These are phyloP conservation scores for Paecilomyces formosus DNA, from an alignment of 2,329 filamentous ascomycete genomes.

Conservation along the genomic window DNA sequence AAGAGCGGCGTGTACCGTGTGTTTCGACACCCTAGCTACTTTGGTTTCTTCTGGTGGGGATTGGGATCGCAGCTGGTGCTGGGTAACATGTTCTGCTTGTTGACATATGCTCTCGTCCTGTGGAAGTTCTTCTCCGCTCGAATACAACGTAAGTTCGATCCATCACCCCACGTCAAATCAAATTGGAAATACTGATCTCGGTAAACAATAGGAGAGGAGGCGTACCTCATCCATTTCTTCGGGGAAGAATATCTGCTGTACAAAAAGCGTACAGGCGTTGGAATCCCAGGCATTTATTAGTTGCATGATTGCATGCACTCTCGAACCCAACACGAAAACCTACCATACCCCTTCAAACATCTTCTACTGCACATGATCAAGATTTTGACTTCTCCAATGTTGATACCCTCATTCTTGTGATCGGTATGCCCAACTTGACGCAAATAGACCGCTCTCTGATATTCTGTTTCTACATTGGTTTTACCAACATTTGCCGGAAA, in stretches of 20 bases:
- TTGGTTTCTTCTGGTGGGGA: conserved; percentile 98
- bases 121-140: conserved; percentile 77
- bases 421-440: background rate
- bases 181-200: conserved; percentile 4
- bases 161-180: background rate
- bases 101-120: conserved; percentile 65
- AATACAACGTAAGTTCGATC: conserved; percentile 52
- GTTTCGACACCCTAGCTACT: conserved; percentile 84
- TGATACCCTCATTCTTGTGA: background rate
- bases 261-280: conserved; percentile 60
- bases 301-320: background rate
- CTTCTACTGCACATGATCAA: background rate
- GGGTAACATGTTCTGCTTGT: conserved; percentile 73
- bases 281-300: conserved; percentile 67
- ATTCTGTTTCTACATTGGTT: background rate
- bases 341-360: background rate
- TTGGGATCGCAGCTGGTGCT: conserved; percentile 87
- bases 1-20: conserved; percentile 70
- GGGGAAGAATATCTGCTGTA: conserved; percentile 73
- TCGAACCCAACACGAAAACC: background rate
- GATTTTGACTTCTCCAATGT: background rate
- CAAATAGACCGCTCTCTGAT: background rate
- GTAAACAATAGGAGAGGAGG: conserved; percentile 60
- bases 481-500: background rate
- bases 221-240: conserved; percentile 72